Conservation (phyloP, 495 filamentous ascomycete species). For the Daldinia concentrica region DNA sequence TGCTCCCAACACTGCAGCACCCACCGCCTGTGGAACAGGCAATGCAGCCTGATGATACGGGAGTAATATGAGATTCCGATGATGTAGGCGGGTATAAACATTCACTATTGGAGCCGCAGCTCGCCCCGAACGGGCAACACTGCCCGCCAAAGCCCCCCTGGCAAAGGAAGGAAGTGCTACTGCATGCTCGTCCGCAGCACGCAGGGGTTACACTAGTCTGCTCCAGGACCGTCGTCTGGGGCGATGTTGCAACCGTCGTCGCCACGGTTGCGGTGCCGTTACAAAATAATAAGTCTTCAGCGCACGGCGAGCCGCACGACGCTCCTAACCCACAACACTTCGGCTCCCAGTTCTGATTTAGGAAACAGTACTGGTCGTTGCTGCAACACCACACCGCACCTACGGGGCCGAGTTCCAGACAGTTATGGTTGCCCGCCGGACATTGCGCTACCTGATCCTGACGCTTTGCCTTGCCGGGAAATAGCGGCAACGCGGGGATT, state of each 20-base stretch:
- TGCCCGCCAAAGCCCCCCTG: conserved; percentile 51
- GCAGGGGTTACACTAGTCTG: conserved; percentile 21
- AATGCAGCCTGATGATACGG: conserved; percentile 65
- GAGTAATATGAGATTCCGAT: conserved; percentile 19
- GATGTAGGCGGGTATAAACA: conserved; percentile 47
- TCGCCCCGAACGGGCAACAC: conserved; percentile 54
- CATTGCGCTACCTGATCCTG: conserved; percentile 13
- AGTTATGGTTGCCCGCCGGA: conserved; percentile 14
- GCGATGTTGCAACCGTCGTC: conserved; percentile 29
- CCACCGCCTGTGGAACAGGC: conserved; percentile 74
- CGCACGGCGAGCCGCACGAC: conserved; percentile 49
- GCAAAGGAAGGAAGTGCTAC: conserved; percentile 54
- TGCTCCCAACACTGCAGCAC: conserved; percentile 75
- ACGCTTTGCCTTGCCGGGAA: conserved; percentile 18
- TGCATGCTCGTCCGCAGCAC: conserved; percentile 54
- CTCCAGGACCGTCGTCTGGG: conserved; percentile 25
- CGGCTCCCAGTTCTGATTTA: conserved; percentile 22
- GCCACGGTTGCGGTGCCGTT: conserved; percentile 40
- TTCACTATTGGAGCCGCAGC: conserved; percentile 40
- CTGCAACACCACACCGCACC: conserved; percentile 34
- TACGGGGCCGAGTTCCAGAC: conserved; percentile 30
- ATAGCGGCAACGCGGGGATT: conserved; percentile 29
- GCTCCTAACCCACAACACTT: conserved; percentile 53
- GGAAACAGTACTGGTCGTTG: conserved; percentile 47
- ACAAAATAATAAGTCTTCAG: conserved; percentile 26